A percentile compares a stretch with the other conserved stretches of the same genome.
Evolutionary conservation across 805 yeast species (phyloP).

Genomic region (Kuraishia capsulata): DNA sequence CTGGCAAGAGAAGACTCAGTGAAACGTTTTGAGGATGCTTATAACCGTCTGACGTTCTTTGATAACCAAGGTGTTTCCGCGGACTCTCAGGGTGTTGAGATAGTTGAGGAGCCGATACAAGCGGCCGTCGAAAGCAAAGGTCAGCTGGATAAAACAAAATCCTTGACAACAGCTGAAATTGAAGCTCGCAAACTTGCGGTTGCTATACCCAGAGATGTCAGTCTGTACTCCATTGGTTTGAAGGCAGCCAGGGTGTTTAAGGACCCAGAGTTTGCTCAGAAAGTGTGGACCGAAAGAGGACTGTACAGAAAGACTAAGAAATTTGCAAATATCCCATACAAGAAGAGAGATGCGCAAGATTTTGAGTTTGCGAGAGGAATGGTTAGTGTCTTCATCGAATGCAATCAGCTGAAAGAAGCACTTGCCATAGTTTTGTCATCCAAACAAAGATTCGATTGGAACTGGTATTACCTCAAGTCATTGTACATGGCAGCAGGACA

Average conservation of each 20-base stretch:
- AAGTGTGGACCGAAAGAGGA: conserved; percentile 77
- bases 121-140: conserved; percentile 7
- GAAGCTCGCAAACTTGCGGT: not conserved
- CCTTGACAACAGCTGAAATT: conserved; percentile 7
- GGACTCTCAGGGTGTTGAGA: conserved; percentile 8
- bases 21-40: not conserved
- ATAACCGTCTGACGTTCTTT: not conserved
- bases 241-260: conserved; percentile 54
- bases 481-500: conserved; percentile 29
- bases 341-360: conserved; percentile 36
- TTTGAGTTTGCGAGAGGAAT: conserved; percentile 66
- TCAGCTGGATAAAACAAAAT: conserved; percentile 5
- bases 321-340: conserved; percentile 33
- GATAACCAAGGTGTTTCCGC: not conserved
- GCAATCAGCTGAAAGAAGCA: conserved; percentile 60
- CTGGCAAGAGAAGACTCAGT: conserved; percentile 19
- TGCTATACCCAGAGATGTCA: conserved; percentile 26
- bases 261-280: conserved; percentile 49
- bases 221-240: conserved; percentile 52
- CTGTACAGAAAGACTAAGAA: conserved; percentile 43
- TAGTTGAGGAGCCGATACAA: conserved; percentile 9
- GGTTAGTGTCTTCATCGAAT: conserved; percentile 47
- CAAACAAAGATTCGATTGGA: conserved; percentile 65
- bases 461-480: conserved; percentile 31
- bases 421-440: conserved; percentile 59